Conservation (phyloP, 169 alveolate species). For the Eimeria acervulina region DNA sequence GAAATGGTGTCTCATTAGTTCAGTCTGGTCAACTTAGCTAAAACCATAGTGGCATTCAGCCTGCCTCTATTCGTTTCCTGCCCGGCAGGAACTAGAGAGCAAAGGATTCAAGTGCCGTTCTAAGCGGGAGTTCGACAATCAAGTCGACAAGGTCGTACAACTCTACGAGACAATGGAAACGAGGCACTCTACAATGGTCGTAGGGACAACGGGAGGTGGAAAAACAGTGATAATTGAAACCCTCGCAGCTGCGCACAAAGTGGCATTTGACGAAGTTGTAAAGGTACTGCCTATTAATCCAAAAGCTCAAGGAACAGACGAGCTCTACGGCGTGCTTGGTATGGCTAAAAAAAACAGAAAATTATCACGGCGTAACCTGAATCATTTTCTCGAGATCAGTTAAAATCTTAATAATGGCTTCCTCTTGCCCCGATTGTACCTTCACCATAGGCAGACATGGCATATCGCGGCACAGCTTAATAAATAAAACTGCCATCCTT, state of each 20-base stretch:
- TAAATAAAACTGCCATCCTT: neutral
- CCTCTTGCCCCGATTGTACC: neutral
- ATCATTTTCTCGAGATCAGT: neutral
- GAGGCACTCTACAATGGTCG: conserved; percentile 97
- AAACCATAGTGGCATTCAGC: neutral
- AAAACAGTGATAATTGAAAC: conserved; percentile 93
- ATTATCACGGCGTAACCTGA: neutral
- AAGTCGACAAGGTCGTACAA: conserved; percentile 94
- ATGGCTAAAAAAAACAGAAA: neutral
- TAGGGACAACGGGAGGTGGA: conserved; percentile 97
- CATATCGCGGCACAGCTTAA: neutral
- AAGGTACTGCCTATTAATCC: conserved; percentile 94
- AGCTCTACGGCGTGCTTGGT: conserved; percentile 96
- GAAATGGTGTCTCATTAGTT: neutral
- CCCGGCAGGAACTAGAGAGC: conserved; percentile 74
- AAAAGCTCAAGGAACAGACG: conserved; percentile 94
- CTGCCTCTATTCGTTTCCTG: conserved; percentile 74
- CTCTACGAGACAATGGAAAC: conserved; percentile 97
- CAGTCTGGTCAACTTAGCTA: neutral
- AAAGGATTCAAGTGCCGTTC: conserved; percentile 85
- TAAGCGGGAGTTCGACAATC: conserved; percentile 90
- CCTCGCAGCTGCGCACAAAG: conserved; percentile 92
- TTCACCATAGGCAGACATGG: neutral
- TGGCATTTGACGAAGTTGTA: conserved; percentile 89
- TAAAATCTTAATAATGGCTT: neutral